phyloP scores from a whole-genome alignment of 768 basidiomycete genomes.

The Candolleomyces eurysporus region DNA sequence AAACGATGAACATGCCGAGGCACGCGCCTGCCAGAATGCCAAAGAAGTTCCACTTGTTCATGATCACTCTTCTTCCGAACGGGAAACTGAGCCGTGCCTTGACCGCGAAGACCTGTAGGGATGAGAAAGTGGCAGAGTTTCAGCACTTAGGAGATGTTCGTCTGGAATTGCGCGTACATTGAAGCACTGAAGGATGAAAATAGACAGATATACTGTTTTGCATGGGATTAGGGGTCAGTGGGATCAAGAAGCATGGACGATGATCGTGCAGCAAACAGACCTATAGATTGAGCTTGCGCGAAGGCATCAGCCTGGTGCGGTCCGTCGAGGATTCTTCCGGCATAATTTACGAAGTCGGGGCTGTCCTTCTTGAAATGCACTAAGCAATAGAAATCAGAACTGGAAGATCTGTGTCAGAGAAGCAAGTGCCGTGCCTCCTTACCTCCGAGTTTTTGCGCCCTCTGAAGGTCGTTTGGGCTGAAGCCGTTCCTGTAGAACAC shows the following conservation, averaged over 20 bases:
- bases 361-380: conserved; percentile 48
- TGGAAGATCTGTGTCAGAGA: background rate
- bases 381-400: conserved; percentile 15
- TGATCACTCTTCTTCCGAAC: conserved; percentile 55
- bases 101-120: conserved; percentile 56
- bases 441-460: conserved; percentile 45
- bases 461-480: conserved; percentile 51
- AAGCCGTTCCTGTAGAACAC: conserved; percentile 65
- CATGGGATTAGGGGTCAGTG: background rate
- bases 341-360: conserved; percentile 54
- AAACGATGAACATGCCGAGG: conserved; percentile 66
- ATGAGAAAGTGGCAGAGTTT: background rate
- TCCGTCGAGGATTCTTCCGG: conserved; percentile 45
- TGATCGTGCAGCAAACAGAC: conserved; percentile 21
- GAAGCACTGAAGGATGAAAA: conserved; percentile 70
- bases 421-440: conserved; percentile 11
- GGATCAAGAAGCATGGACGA: background rate
- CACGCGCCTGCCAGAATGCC: conserved; percentile 62
- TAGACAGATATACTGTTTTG: conserved; percentile 53
- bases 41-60: conserved; percentile 63
- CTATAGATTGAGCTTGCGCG: conserved; percentile 61
- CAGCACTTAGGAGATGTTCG: background rate
- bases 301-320: conserved; percentile 55
- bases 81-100: conserved; percentile 63
- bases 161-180: conserved; percentile 40